A percentile compares a stretch with the other conserved stretches of the same genome.
phyloP scores from a whole-genome alignment of 2,329 filamentous ascomycete species.

The Arthrinium phaeospermum region DNA sequence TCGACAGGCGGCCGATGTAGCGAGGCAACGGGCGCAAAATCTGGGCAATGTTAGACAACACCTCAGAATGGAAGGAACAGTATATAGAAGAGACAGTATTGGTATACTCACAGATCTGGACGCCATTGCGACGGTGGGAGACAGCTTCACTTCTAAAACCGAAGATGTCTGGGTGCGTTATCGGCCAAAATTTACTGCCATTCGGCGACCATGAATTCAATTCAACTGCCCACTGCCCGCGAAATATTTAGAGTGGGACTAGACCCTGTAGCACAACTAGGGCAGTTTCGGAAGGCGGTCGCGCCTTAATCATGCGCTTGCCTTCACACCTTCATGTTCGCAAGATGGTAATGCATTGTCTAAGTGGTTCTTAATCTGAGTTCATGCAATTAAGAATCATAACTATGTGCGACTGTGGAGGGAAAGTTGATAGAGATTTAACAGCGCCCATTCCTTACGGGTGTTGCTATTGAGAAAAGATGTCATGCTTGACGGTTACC shows the following conservation, averaged over 20 bases:
- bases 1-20: constrained; percentile 12
- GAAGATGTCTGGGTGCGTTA: not conserved
- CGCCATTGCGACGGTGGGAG: not conserved
- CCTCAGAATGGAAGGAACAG: not conserved
- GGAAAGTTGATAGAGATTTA: not conserved
- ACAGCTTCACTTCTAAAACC: not conserved
- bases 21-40: constrained; percentile 14
- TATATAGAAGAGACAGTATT: not conserved
- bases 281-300: not conserved
- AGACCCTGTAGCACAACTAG: not conserved
- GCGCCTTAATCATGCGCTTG: not conserved
- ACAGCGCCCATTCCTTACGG: not conserved
- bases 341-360: not conserved
- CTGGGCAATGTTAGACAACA: not conserved
- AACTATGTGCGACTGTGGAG: not conserved
- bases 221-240: not conserved
- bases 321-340: not conserved
- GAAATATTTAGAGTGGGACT: not conserved
- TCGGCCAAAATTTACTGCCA: constrained; percentile 14
- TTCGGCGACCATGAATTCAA: not conserved
- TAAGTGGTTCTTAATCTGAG: not conserved
- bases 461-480: not conserved
- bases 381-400: not conserved
- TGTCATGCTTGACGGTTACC: not conserved
- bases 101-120: constrained; percentile 10